Evolutionary conservation across 352 stramenopile species (phyloP).

Genomic region (Phytopythium mirpurense): DNA sequence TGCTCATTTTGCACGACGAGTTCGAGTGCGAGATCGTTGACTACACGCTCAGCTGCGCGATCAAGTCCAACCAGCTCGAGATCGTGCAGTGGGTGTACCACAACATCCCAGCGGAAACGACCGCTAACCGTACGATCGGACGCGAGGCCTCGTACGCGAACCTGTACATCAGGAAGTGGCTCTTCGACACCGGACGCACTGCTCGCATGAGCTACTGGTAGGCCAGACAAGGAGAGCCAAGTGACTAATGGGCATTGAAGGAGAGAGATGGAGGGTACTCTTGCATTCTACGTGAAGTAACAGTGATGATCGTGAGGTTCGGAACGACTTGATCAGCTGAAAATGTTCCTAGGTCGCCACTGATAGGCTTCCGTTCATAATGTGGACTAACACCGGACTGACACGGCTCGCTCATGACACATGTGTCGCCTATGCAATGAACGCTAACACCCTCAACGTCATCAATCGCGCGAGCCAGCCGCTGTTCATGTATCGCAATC

Average conservation of each 20-base stretch:
- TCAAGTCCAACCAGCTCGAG: conserved; percentile 21
- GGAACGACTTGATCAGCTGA: no score
- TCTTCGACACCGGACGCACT: neutral
- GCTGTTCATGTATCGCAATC: neutral
- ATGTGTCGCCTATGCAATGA: neutral
- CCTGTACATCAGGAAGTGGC: neutral
- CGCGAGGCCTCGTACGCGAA: neutral
- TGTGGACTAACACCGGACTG: no score
- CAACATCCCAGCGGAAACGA: conserved; percentile 17
- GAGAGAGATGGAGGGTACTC: no score
- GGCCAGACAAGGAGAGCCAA: neutral
- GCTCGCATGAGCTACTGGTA: neutral
- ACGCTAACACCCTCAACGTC: neutral
- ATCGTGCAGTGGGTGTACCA: conserved; percentile 25
- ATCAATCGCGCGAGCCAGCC: neutral
- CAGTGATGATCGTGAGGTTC: no score
- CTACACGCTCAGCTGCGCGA: conserved; percentile 16
- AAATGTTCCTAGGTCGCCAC: no score
- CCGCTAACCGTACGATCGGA: neutral
- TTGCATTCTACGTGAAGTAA: no score
- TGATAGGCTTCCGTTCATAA: no score
- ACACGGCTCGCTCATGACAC: no score
- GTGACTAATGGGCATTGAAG: no score
- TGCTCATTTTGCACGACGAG: conserved; percentile 22
- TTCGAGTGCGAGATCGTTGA: conserved; percentile 5